phyloP scores from a whole-genome alignment of 345 rosid genomes.

The Hypericum androsaemum region DNA sequence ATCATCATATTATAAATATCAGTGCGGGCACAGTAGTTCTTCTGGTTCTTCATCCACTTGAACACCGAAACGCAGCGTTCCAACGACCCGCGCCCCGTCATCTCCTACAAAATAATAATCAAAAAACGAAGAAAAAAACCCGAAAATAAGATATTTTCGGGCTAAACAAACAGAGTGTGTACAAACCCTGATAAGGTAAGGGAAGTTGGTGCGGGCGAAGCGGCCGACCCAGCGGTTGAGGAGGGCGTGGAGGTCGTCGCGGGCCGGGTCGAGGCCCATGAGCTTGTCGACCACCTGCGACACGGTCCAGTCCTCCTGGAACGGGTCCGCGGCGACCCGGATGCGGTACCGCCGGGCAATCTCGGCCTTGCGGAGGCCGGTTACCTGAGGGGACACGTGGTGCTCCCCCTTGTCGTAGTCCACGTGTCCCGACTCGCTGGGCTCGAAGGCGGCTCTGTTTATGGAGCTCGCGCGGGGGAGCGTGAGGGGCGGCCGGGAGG shows the following conservation, averaged over 20 bases:
- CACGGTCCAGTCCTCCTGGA: conserved; percentile 84
- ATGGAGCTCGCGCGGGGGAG: conserved; percentile 27
- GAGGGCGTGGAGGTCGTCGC: conserved; percentile 41
- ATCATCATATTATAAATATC: conserved; percentile 89
- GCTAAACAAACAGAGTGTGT: no score
- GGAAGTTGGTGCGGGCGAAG: conserved; percentile 70
- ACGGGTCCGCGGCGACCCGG: conserved; percentile 49
- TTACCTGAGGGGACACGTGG: conserved; percentile 44
- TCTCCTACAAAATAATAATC: conserved; percentile 34
- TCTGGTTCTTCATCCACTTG: conserved; percentile 71
- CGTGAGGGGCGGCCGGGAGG: not conserved
- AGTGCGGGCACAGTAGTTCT: conserved; percentile 67
- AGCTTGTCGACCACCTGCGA: conserved; percentile 55
- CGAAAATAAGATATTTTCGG: not conserved
- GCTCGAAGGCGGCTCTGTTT: conserved; percentile 34
- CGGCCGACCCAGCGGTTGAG: conserved; percentile 86
- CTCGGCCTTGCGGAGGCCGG: conserved; percentile 56
- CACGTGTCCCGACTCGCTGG: conserved; percentile 44
- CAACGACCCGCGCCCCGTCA: conserved; percentile 62
- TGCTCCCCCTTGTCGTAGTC: conserved; percentile 75
- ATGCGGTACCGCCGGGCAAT: conserved; percentile 52
- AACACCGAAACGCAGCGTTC: conserved; percentile 59
- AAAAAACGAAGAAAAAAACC: not conserved
- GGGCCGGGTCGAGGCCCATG: conserved; percentile 40
- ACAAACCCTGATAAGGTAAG: conserved; percentile 50